A percentile compares a stretch with the other conserved stretches of the same genome.
Evolutionary conservation across 257 asterid genomes (phyloP).

Genomic region (Handroanthus guayacan): DNA sequence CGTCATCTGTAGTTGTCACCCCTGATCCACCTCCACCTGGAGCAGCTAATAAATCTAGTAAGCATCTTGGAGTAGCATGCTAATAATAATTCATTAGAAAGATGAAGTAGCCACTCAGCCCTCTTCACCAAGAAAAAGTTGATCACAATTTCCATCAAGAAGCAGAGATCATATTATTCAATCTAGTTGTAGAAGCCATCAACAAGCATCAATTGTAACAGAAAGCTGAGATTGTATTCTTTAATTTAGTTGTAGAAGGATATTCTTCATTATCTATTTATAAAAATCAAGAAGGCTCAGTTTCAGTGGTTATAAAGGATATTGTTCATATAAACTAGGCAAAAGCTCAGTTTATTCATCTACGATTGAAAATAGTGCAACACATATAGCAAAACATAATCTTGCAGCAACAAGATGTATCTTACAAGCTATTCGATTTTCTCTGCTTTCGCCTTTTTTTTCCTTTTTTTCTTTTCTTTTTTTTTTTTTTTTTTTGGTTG

Average conservation of each 20-base stretch:
- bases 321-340: background rate
- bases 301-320: background rate
- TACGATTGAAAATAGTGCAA: background rate
- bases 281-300: background rate
- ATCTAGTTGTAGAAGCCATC: background rate
- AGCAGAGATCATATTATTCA: too few relatives aligned
- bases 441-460: background rate
- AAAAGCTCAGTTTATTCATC: background rate
- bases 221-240: conserved; percentile 8
- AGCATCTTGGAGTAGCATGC: conserved; percentile 27
- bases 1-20: conserved; percentile 68
- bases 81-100: conserved; percentile 1
- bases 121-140: background rate
- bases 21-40: conserved; percentile 75
- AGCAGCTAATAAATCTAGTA: conserved; percentile 39
- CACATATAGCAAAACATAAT: background rate
- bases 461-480: background rate
- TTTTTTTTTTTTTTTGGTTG: background rate
- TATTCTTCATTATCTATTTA: background rate
- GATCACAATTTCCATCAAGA: background rate
- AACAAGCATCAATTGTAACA: background rate
- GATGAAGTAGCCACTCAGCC: background rate
- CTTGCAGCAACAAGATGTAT: background rate
- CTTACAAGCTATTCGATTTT: background rate
- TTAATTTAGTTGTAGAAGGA: background rate